These are phyloP conservation scores for Colletotrichum musicola DNA, from an alignment of 2,329 filamentous ascomycete genomes.

Conservation along the genomic window DNA sequence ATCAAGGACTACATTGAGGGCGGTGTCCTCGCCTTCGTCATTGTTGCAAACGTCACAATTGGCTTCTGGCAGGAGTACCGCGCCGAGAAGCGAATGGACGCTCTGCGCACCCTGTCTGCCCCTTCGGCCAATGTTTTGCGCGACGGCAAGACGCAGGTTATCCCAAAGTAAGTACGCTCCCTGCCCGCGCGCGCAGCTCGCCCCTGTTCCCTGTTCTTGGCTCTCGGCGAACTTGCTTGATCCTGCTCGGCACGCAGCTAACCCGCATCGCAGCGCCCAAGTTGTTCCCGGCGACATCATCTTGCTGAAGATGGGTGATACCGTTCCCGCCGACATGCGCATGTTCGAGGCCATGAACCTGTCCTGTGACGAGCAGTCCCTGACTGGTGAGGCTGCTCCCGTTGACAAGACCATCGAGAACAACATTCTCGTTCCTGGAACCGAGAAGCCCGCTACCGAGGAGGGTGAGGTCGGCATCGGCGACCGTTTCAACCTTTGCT, in stretches of 20 bases:
- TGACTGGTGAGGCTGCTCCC: slow-evolving; percentile 82
- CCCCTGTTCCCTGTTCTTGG: slow-evolving; percentile 7
- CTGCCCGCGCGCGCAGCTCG: neutral
- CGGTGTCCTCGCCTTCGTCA: slow-evolving; percentile 75
- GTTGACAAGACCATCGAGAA: slow-evolving; percentile 74
- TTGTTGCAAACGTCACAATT: slow-evolving; percentile 76
- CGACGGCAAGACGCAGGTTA: slow-evolving; percentile 68
- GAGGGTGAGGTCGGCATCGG: slow-evolving; percentile 73
- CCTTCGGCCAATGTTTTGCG: slow-evolving; percentile 73
- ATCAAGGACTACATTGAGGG: slow-evolving; percentile 77
- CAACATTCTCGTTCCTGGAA: slow-evolving; percentile 57
- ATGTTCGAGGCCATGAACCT: slow-evolving; percentile 82
- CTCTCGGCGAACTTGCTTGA: slow-evolving; percentile 12
- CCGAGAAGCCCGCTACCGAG: slow-evolving; percentile 58
- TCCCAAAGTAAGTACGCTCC: slow-evolving; percentile 64
- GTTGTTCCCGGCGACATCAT: slow-evolving; percentile 81
- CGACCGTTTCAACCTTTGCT: slow-evolving; percentile 81
- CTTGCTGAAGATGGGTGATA: slow-evolving; percentile 77
- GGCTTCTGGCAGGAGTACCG: slow-evolving; percentile 75
- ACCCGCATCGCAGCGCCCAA: slow-evolving; percentile 59
- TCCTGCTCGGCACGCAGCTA: slow-evolving; percentile 39
- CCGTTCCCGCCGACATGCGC: slow-evolving; percentile 79
- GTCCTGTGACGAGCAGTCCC: slow-evolving; percentile 81
- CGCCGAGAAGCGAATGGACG: slow-evolving; percentile 76
- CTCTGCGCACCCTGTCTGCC: slow-evolving; percentile 70